A percentile compares a stretch with the other conserved stretches of the same genome.
phyloP scores from a whole-genome alignment of 192 early-diverging fungal species.

The Chytriomyces confervae region DNA sequence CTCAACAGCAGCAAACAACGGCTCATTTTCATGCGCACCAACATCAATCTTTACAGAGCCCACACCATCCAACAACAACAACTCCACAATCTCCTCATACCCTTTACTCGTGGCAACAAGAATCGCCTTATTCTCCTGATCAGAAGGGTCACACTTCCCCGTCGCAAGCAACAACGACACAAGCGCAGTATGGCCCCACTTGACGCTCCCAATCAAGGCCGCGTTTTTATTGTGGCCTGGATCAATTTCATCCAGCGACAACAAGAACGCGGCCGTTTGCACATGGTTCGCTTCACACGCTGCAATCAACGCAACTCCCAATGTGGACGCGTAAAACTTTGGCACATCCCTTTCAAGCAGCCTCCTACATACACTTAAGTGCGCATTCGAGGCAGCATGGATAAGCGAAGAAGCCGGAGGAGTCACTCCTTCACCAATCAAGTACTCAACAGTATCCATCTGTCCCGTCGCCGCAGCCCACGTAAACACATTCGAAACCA shows the following conservation, averaged over 20 bases:
- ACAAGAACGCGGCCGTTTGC: neutral
- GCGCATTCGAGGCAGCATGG: conserved; percentile 3
- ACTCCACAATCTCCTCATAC: conserved; percentile 10
- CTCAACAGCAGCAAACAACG: conserved; percentile 12
- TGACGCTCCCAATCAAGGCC: neutral
- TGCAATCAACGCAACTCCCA: conserved; percentile 16
- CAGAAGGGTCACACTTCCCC: conserved; percentile 11
- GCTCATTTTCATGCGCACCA: neutral
- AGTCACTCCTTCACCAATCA: neutral
- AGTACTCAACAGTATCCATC: neutral
- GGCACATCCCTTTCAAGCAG: neutral
- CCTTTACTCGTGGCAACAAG: conserved; percentile 6
- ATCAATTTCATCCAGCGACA: neutral
- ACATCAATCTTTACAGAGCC: neutral
- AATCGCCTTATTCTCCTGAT: conserved; percentile 17
- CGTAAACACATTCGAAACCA: conserved; percentile 2
- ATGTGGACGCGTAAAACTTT: conserved; percentile 16
- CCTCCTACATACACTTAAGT: neutral
- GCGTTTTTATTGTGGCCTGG: conserved; percentile 24
- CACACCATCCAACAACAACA: neutral
- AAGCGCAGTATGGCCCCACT: neutral
- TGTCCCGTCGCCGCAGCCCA: conserved; percentile 15
- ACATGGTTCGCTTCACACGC: conserved; percentile 5
- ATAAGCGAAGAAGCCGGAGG: conserved; percentile 24
- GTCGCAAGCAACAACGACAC: neutral